A percentile compares a stretch with the other conserved stretches of the same genome.
Evolutionary conservation across 768 basidiomycete genomes (phyloP).

Genomic region (Russula compacta): DNA sequence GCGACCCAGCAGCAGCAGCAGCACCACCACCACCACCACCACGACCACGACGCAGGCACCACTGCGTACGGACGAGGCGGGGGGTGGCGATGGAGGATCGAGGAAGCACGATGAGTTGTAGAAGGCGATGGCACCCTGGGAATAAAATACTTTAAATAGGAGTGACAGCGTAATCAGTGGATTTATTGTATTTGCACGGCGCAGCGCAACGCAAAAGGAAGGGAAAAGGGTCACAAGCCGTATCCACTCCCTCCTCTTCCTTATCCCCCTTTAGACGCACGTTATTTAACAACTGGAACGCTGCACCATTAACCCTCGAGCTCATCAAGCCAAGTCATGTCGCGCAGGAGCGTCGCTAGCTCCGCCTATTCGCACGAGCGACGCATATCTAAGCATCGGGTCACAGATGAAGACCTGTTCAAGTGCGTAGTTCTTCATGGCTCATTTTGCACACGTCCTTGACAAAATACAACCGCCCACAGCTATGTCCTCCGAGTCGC

Average conservation of each 20-base stretch:
- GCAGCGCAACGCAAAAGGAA: too few species aligned
- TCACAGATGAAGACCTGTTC: conserved; percentile 81
- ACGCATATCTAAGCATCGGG: conserved; percentile 64
- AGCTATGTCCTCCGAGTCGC: conserved; percentile 81
- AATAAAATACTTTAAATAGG: background rate
- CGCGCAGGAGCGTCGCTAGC: conserved; percentile 65
- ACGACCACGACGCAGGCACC: conserved; percentile 25
- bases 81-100: background rate
- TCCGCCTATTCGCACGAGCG: conserved; percentile 45
- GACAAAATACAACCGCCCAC: conserved; percentile 6
- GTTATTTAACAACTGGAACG: background rate
- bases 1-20: conserved; percentile 33
- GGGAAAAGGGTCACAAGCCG: background rate
- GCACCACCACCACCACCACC: conserved; percentile 24
- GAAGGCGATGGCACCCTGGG: background rate
- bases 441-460: conserved; percentile 10
- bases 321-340: conserved; percentile 32
- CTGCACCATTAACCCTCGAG: background rate
- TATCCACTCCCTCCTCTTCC: background rate
- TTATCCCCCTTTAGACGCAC: background rate
- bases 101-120: conserved; percentile 12
- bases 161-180: background rate
- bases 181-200: background rate
- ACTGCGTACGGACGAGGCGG: conserved; percentile 1
- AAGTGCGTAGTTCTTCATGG: conserved; percentile 44